phyloP scores from a whole-genome alignment of 192 early-diverging fungal species.

The Coemansia sp. region DNA sequence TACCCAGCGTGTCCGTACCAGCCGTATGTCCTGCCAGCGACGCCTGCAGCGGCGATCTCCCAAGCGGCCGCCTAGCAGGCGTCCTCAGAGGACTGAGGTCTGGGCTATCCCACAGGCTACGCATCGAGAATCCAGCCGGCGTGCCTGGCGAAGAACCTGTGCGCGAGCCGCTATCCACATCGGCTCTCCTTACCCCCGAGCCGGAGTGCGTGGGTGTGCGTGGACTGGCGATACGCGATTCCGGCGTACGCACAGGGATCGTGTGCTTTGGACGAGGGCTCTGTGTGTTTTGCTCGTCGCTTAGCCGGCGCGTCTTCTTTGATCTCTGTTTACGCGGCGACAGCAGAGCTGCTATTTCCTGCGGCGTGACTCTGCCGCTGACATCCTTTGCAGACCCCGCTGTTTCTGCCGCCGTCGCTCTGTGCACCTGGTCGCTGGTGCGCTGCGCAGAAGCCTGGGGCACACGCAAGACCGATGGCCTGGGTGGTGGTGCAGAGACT shows the following conservation, averaged over 20 bases:
- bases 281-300: background rate
- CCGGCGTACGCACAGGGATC: slow-evolving; percentile 29
- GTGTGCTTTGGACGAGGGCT: background rate
- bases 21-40: background rate
- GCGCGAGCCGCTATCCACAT: background rate
- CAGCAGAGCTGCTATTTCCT: slow-evolving; percentile 37
- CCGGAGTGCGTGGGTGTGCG: background rate
- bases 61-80: background rate
- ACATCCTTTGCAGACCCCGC: background rate
- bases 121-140: slow-evolving; percentile 8
- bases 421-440: background rate
- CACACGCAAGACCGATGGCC: background rate
- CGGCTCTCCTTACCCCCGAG: background rate
- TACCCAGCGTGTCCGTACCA: background rate
- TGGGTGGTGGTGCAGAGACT: background rate
- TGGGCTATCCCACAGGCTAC: slow-evolving; percentile 13
- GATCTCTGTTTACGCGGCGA: slow-evolving; percentile 15
- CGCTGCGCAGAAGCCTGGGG: background rate
- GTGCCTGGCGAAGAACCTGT: background rate
- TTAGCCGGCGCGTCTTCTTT: slow-evolving; percentile 3
- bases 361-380: slow-evolving; percentile 16
- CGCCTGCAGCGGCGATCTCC: background rate
- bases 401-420: background rate
- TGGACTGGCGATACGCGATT: slow-evolving; percentile 34
- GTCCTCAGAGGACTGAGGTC: background rate